These are phyloP conservation scores for Penicillium freii DNA, from an alignment of 2,329 filamentous ascomycete species.

Conservation along the genomic window DNA sequence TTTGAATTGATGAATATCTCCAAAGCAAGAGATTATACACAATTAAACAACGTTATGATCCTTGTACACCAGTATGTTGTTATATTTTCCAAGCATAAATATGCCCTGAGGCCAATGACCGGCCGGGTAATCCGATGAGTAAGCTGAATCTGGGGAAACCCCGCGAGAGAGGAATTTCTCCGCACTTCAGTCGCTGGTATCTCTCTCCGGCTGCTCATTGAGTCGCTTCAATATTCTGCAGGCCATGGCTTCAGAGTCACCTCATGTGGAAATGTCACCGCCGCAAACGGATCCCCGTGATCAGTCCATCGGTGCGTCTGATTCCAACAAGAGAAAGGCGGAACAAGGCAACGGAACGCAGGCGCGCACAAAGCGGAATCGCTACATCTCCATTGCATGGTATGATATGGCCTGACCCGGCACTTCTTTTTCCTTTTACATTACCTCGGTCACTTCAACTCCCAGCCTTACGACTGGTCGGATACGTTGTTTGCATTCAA, in stretches of 20 bases:
- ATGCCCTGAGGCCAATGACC: slow-evolving; percentile 11
- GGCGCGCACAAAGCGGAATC: slow-evolving; percentile 61
- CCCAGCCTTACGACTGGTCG: background rate
- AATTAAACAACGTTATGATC: background rate
- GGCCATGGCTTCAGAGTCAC: slow-evolving; percentile 37
- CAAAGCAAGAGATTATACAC: background rate
- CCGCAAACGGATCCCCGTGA: slow-evolving; percentile 25
- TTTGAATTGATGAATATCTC: too few species aligned
- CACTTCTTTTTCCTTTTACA: slow-evolving; percentile 3
- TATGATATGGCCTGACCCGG: slow-evolving; percentile 38
- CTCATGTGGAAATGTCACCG: slow-evolving; percentile 29
- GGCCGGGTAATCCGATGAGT: slow-evolving; percentile 17
- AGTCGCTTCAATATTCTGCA: background rate
- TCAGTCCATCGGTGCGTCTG: slow-evolving; percentile 25
- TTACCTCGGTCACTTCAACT: background rate
- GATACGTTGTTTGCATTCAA: background rate
- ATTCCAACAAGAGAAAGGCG: slow-evolving; percentile 43
- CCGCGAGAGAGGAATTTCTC: slow-evolving; percentile 38
- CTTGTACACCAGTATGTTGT: background rate
- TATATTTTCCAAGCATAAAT: background rate
- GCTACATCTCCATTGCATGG: slow-evolving; percentile 67
- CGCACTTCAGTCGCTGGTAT: slow-evolving; percentile 28
- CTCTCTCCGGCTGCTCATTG: slow-evolving; percentile 10
- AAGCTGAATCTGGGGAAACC: slow-evolving; percentile 34
- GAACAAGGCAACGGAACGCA: slow-evolving; percentile 48